phyloP scores from a whole-genome alignment of 805 yeast genomes.

The Pichia membranifaciens region DNA sequence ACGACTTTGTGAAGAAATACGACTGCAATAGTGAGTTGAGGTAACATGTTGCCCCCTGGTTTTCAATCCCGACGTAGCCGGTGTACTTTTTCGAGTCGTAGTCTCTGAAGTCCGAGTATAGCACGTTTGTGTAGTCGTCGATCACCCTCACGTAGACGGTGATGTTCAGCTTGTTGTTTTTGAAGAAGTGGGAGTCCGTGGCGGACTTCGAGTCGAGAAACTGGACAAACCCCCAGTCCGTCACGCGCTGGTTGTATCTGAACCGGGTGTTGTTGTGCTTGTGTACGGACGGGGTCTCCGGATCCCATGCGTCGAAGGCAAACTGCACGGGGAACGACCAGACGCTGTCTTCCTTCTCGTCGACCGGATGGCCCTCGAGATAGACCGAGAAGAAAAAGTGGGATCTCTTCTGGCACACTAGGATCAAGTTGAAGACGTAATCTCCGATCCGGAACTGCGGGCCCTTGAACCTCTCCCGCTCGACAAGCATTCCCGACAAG shows the following conservation, averaged over 20 bases:
- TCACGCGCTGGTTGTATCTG: slow-evolving; percentile 66
- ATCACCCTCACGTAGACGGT: slow-evolving; percentile 73
- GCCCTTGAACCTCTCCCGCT: slow-evolving; percentile 32
- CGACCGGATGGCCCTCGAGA: slow-evolving; percentile 62
- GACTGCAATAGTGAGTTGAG: slow-evolving; percentile 89
- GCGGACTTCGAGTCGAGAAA: slow-evolving; percentile 54
- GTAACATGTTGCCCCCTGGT: slow-evolving; percentile 98
- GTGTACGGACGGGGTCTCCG: slow-evolving; percentile 57
- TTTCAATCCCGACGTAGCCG: slow-evolving; percentile 87
- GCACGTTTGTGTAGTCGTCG: slow-evolving; percentile 87
- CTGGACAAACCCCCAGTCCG: slow-evolving; percentile 95
- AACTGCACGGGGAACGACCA: slow-evolving; percentile 95
- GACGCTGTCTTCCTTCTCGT: slow-evolving; percentile 32
- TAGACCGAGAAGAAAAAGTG: slow-evolving; percentile 61
- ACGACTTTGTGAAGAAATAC: slow-evolving; percentile 75
- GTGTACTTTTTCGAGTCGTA: slow-evolving; percentile 84
- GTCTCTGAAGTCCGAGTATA: slow-evolving; percentile 84
- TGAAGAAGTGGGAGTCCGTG: slow-evolving; percentile 24
- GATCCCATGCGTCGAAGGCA: slow-evolving; percentile 78
- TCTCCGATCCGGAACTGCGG: slow-evolving; percentile 53
- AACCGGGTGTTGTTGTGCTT: slow-evolving; percentile 64
- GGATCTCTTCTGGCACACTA: slow-evolving; percentile 6
- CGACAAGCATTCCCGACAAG: slow-evolving; percentile 24
- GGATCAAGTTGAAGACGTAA: slow-evolving; percentile 8
- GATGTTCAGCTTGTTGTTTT: slow-evolving; percentile 56